phyloP scores from a whole-genome alignment of 257 asterid species.

The Solanum chilense region DNA sequence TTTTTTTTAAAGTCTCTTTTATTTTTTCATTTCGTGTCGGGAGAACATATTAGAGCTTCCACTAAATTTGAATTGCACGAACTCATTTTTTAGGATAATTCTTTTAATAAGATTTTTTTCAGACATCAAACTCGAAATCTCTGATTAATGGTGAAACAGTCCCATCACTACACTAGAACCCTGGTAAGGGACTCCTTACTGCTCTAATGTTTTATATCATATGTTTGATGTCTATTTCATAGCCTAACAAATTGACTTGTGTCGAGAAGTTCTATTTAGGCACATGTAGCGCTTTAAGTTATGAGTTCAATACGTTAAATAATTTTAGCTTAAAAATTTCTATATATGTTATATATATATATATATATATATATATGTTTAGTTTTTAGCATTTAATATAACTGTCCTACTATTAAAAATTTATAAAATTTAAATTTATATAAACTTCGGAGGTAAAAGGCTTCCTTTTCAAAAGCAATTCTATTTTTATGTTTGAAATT shows the following conservation, averaged over 20 bases:
- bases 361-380: no score
- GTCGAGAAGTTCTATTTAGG: not conserved
- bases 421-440: not conserved
- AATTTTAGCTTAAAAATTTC: not conserved
- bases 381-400: no score
- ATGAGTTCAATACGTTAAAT: not conserved
- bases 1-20: not conserved
- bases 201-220: not conserved
- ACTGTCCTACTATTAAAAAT: not conserved
- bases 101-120: no score
- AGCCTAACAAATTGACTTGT: not conserved
- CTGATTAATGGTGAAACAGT: no score
- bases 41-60: no score
- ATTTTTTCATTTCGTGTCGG: not conserved
- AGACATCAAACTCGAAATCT: accelerated
- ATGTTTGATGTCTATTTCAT: not conserved
- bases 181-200: not conserved
- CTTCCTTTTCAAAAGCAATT: not conserved
- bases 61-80: no score
- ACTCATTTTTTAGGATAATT: no score
- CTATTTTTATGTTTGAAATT: accelerated
- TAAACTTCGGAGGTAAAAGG: not conserved
- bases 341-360: not conserved
- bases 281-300: not conserved
- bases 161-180: accelerated